These are phyloP conservation scores for Penicillium antarcticum DNA, from an alignment of 495 filamentous ascomycete species.

Conservation along the genomic window DNA sequence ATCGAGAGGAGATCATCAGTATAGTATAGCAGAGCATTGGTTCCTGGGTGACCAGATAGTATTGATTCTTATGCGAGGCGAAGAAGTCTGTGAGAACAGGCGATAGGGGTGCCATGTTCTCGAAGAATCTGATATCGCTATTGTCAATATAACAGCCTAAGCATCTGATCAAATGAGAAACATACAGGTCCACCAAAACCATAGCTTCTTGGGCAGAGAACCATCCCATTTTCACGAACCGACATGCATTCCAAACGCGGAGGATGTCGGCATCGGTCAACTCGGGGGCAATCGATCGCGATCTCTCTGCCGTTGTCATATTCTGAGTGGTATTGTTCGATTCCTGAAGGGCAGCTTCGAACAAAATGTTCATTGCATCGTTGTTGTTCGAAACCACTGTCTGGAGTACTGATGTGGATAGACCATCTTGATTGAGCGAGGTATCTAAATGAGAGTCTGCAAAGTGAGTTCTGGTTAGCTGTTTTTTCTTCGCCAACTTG, in stretches of 20 bases:
- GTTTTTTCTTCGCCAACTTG: too few relatives aligned
- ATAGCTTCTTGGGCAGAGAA: constrained; percentile 38
- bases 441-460: neutral
- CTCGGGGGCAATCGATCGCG: neutral
- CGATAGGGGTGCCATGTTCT: constrained; percentile 32
- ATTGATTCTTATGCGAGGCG: constrained; percentile 29
- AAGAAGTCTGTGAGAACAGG: constrained; percentile 40
- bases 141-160: neutral
- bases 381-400: constrained; percentile 27
- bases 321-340: neutral
- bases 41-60: constrained; percentile 33
- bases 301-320: neutral
- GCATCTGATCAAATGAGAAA: neutral
- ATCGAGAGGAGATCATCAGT: constrained; percentile 37
- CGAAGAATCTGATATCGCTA: constrained; percentile 28
- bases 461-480: too few relatives aligned
- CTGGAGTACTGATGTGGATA: constrained; percentile 15
- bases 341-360: constrained; percentile 27
- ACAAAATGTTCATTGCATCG: constrained; percentile 36
- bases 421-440: constrained; percentile 3
- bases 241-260: constrained; percentile 33
- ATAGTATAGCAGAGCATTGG: constrained; percentile 40
- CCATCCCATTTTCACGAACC: constrained; percentile 43
- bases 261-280: constrained; percentile 19
- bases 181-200: constrained; percentile 23